Evolutionary conservation across 1,284 basidiomycete genomes (phyloP).

Genomic region (Trametes hirsuta): DNA sequence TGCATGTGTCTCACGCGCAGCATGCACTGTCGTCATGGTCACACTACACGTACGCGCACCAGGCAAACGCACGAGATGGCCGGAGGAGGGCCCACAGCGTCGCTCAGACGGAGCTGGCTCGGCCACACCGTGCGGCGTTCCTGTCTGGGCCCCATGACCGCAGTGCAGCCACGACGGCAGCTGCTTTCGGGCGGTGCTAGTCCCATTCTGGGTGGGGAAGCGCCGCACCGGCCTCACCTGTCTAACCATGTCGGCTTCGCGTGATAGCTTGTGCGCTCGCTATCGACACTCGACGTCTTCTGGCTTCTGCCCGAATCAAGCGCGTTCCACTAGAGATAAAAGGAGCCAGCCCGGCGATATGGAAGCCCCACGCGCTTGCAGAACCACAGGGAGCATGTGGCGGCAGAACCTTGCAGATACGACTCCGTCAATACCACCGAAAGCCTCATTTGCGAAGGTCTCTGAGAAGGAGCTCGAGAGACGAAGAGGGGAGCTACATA

Average conservation of each 20-base stretch:
- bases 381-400: not conserved
- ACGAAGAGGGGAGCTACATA: too few relatives aligned
- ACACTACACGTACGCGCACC: constrained; percentile 6
- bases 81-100: not conserved
- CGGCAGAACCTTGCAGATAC: not conserved
- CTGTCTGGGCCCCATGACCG: constrained; percentile 5
- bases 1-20: constrained; percentile 6
- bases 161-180: constrained; percentile 1
- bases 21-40: constrained; percentile 17
- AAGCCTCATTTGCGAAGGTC: too few relatives aligned
- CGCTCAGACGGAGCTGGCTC: not conserved
- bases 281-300: constrained; percentile 1
- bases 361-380: not conserved
- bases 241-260: not conserved
- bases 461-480: too few relatives aligned
- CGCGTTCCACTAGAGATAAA: not conserved
- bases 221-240: not conserved
- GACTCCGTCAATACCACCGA: too few relatives aligned
- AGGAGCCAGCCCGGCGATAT: constrained; percentile 5
- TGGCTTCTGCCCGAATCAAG: not conserved
- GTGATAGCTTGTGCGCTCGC: not conserved
- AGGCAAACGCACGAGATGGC: not conserved
- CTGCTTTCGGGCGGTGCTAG: not conserved
- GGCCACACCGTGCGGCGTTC: not conserved
- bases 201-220: not conserved